phyloP scores from a whole-genome alignment of 2,329 filamentous ascomycete species.

The Fusarium burgessii region DNA sequence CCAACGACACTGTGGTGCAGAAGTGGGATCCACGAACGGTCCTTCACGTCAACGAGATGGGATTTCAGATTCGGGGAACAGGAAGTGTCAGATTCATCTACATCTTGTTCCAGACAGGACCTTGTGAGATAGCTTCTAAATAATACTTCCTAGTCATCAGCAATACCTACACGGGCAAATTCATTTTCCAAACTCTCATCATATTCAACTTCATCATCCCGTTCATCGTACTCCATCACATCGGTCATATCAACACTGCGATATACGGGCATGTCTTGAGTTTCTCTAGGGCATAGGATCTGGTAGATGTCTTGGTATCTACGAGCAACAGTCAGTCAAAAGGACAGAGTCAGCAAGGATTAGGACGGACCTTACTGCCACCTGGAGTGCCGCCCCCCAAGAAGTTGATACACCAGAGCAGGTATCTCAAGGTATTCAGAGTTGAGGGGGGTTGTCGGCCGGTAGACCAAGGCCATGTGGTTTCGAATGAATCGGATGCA shows the following conservation, averaged over 20 bases:
- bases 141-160: neutral
- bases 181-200: neutral
- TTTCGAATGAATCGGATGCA: slow-evolving; percentile 8
- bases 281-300: slow-evolving; percentile 8
- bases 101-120: slow-evolving; percentile 28
- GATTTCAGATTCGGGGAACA: slow-evolving; percentile 22
- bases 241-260: slow-evolving; percentile 13
- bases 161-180: neutral
- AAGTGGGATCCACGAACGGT: slow-evolving; percentile 33
- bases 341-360: neutral
- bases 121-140: neutral
- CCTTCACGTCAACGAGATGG: slow-evolving; percentile 37
- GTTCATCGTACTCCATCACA: slow-evolving; percentile 26
- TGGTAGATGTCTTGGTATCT: slow-evolving; percentile 15
- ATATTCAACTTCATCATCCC: neutral
- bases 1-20: slow-evolving; percentile 4
- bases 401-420: slow-evolving; percentile 23
- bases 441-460: slow-evolving; percentile 17
- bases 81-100: slow-evolving; percentile 40
- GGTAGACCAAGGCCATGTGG: slow-evolving; percentile 5
- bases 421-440: slow-evolving; percentile 23
- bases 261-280: neutral
- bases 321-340: slow-evolving; percentile 6
- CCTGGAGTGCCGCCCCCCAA: slow-evolving; percentile 19
- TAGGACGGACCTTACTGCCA: slow-evolving; percentile 19